Evolutionary conservation across 2,329 filamentous ascomycete species (phyloP).

Genomic region (Aureobasidium lini): DNA sequence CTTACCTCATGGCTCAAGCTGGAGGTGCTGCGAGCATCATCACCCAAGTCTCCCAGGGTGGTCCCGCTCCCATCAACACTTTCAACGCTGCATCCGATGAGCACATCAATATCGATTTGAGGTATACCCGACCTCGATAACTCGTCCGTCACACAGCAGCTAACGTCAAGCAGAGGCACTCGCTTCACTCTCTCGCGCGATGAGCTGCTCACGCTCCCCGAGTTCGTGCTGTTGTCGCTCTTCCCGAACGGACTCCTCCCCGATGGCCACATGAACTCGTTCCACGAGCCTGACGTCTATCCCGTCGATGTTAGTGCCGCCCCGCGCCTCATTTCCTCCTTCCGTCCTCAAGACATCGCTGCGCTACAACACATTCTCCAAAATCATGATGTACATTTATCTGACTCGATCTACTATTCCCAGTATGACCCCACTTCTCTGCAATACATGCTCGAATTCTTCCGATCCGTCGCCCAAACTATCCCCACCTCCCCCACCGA

Average conservation of each 20-base stretch:
- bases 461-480: conserved; percentile 91
- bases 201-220: conserved; percentile 87
- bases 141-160: background rate
- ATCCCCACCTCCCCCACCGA: conserved; percentile 64
- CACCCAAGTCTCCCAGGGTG: conserved; percentile 95
- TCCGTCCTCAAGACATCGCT: conserved; percentile 26
- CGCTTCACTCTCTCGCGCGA: conserved; percentile 91
- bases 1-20: conserved; percentile 96
- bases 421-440: conserved; percentile 95
- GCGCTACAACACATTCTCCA: conserved; percentile 34
- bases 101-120: conserved; percentile 87
- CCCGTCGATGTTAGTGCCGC: conserved; percentile 80
- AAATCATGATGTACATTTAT: conserved; percentile 45
- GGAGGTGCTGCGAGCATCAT: conserved; percentile 97
- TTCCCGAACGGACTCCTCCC: conserved; percentile 98
- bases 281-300: conserved; percentile 87
- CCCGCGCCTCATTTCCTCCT: conserved; percentile 24
- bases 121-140: conserved; percentile 49
- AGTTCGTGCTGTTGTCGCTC: conserved; percentile 94
- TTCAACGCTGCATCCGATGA: conserved; percentile 84
- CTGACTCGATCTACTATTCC: conserved; percentile 46
- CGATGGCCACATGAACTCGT: conserved; percentile 90
- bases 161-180: conserved; percentile 59
- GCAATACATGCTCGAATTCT: conserved; percentile 99
- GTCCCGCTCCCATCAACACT: conserved; percentile 75